Evolutionary conservation across 768 basidiomycete species (phyloP), one percentile per base, ranked within the genome.

Genomic region (Suillus subluteus): DNA sequence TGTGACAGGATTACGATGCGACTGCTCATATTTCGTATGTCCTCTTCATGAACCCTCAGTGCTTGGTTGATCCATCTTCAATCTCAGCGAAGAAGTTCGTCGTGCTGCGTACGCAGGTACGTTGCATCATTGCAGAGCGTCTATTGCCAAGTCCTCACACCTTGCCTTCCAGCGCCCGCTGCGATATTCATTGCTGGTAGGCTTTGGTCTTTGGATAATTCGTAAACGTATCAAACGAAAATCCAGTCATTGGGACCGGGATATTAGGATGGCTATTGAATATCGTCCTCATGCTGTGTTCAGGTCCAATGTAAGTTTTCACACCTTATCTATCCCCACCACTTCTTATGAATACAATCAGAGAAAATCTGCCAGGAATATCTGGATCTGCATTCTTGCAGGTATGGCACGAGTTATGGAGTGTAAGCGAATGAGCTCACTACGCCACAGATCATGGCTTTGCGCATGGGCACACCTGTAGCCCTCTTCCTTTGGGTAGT

Each of bases 181-280:
- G 87, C 88, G 9, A 88, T 88, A 70, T 87, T 89, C 73, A 84
- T 88, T 66, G 86, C 88, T 56, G 85, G 71, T 76, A 59, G 13
- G 70, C 50, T 48, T n/a, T 1, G 13, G 15, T 38, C 50, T 37
- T 16, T n/a, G 1, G 32, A 26, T 38, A 23, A 43, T 58, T 58
- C n/a, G 9, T 50, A 26, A 37, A 35, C 30, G 6, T 59, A 46
- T 67, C 16, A 67, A 61, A 26, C 37, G 44, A 43, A 50, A 35
- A 40, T 50, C 15, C 65, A 87, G 91, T 92, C 37, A 80, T 92
- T 65, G 91, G 91, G 6, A 92, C 91, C 5, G 90, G 90, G 64
- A 78, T 91, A 55, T 83, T 94, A 67, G 93, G 94, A 41, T 95
- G 94, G 94, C 72, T 96, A 11, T 83, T 95, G 67, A 97, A 96